Evolutionary conservation across 495 filamentous ascomycete species (phyloP).

Genomic region (Neurospora sp.): DNA sequence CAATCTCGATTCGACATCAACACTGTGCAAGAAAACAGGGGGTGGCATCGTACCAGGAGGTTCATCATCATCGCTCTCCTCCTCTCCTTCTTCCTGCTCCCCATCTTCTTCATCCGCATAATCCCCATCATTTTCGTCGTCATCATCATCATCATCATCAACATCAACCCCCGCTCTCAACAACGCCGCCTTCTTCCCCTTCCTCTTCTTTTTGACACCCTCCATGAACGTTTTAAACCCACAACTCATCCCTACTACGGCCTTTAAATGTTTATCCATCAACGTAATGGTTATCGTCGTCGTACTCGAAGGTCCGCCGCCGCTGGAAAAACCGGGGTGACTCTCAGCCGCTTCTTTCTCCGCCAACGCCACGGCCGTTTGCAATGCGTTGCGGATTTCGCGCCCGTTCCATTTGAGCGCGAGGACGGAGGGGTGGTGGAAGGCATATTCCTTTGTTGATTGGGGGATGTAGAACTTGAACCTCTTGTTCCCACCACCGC

Average conservation of each 20-base stretch:
- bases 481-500: too few relatives aligned
- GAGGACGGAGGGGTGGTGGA: constrained; percentile 17
- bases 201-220: background rate
- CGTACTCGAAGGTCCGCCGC: constrained; percentile 10
- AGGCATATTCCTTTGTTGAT: constrained; percentile 21
- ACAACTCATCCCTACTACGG: constrained; percentile 30
- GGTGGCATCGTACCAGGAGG: background rate
- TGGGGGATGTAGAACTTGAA: constrained; percentile 13
- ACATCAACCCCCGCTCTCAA: constrained; percentile 4
- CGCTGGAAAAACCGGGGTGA: too few relatives aligned
- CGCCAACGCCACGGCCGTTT: constrained; percentile 34
- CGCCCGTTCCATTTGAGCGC: constrained; percentile 27
- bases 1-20: background rate
- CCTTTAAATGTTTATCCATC: constrained; percentile 24
- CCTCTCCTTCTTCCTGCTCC: background rate
- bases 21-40: background rate
- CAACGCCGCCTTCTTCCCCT: constrained; percentile 5
- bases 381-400: constrained; percentile 34
- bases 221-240: constrained; percentile 29
- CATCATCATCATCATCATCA: constrained; percentile 2
- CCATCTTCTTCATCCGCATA: constrained; percentile 2
- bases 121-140: constrained; percentile 3
- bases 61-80: background rate
- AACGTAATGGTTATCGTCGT: constrained; percentile 15
- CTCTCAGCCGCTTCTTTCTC: constrained; percentile 24